Conservation (phyloP, 257 asterid species). For the Petunia secreta region DNA sequence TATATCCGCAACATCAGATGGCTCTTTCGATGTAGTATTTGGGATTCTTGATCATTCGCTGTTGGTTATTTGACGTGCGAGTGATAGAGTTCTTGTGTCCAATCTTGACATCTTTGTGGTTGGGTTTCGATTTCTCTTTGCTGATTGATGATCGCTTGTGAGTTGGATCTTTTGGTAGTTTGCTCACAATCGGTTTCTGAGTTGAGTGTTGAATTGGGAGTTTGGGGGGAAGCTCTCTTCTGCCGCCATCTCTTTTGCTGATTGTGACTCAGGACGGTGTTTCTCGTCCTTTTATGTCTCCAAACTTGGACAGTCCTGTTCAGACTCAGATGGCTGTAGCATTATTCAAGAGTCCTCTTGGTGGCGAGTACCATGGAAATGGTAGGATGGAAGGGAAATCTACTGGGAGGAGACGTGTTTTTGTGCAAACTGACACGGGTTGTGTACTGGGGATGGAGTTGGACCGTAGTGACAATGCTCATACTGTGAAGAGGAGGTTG, state of each 20-base stretch:
- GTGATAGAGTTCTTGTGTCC: conserved; percentile 18
- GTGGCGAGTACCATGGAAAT: conserved; percentile 72
- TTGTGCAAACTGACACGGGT: conserved; percentile 91
- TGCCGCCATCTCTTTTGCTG: conserved; percentile 60
- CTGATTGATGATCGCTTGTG: conserved; percentile 53
- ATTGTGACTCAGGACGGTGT: conserved; percentile 44
- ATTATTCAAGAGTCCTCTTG: conserved; percentile 69
- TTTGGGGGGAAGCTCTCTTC: conserved; percentile 52
- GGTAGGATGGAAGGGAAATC: conserved; percentile 66
- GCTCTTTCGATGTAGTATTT: conserved; percentile 50
- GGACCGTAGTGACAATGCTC: conserved; percentile 85
- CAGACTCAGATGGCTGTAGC: conserved; percentile 98
- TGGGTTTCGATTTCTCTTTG: conserved; percentile 36
- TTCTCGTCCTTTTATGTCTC: conserved; percentile 68
- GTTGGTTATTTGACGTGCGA: conserved; percentile 29
- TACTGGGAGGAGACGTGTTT: conserved; percentile 74
- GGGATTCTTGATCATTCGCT: conserved; percentile 37
- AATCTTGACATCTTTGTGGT: conserved; percentile 26
- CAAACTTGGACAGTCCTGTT: conserved; percentile 82
- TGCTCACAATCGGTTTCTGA: conserved; percentile 51
- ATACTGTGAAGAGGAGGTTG: conserved; percentile 87
- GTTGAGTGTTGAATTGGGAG: conserved; percentile 57
- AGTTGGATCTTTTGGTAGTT: conserved; percentile 33
- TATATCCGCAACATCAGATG: conserved; percentile 45
- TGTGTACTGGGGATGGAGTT: conserved; percentile 94